Base-by-base conservation (phyloP, 106 monocot species). In the Dendrobium officinale region DNA sequence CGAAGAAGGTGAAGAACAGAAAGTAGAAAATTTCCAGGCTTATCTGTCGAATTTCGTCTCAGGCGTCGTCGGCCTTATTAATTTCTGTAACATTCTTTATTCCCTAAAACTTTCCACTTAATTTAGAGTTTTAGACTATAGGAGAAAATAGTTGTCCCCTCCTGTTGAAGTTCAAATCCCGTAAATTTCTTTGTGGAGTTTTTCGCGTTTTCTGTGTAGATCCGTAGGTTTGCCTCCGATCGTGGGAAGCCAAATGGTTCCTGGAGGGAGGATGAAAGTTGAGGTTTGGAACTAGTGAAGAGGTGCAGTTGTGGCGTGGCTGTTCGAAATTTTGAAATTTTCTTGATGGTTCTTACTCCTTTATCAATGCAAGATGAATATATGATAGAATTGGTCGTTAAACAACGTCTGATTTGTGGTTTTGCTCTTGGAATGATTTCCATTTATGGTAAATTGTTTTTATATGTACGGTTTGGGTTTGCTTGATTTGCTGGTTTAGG, bases 61-160 rank as follows among this genome's bases (percentile, higher is more conserved):
- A 64, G n/a, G 1, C 64, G 2, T 19, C 64, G 19, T 64, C 64
- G 22, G 19, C 7, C 22, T 64, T 64, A 64, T 19, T 64, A 26
- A 72, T 72, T 72, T 29, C 37, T 37, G 72, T 72, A 72, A 72
- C 29, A 33, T 72, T 72, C 72, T 37, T 40, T 72, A 15, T 72
- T 40, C 20, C 72, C 72, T 72, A 0, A 72, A 72, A 72, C 10
- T 72, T 72, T 20, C 33, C 27, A 10, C 17, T 72, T 37, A 8
- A 33, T 72, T 72, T 70, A 13, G 29, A 72, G 1, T 16, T 72
- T 72, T 70, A 13, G 29, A 72, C 31, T 40, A 31, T 20, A 33
- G 72, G 72, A 20, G 37, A 72, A 72, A 72, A 72, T 72, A 11
- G 72, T 33, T 17, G 15, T 72, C 37, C 17, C 10, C 20, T 40